Base-by-base conservation (phyloP, 768 basidiomycete species). In the Rhizopogon rudus region DNA sequence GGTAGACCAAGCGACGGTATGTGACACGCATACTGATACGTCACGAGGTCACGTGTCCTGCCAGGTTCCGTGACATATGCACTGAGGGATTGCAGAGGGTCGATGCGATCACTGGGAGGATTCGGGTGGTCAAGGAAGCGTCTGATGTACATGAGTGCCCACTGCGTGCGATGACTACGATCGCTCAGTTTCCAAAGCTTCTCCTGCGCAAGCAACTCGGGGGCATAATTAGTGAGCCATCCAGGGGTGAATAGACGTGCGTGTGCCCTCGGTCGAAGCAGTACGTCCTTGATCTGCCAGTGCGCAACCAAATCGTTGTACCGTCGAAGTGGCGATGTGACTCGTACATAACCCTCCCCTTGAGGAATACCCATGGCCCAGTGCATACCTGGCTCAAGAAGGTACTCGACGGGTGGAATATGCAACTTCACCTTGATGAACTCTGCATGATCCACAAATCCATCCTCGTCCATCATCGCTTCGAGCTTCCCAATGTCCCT, bases 281-380 rank as follows among this genome's bases (percentile, higher is more conserved):
- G 70, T 5, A 80, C 81, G 50, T 85, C 75, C 65, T 97, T 95
- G 70, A 99, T 83, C 68, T 98, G 95, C 93, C 94, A 99, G 71
- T 98, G 97, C 9, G 75, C 73, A 12, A 94, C 67, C 54, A 97
- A 67, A 69, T 99, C 97, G 37, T 73, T 70, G 68, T 83, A 97
- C 43, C 97, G 83, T 41, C 97, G 81, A 43, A 99, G 73, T 0
- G 97, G 97, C 5, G 89, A 92, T 8, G 97, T 98, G 8, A 81
- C 83, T 17, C 90, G 82, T 16, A 79, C 71, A 67, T 99, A 99
- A 3, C 95, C 95, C 59, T 88, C 87, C 41, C 82, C 81, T 2
- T 81, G 79, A 3, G 76, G 74, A n/a, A 91, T 67, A 0, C 88
- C 93, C 62, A 98, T 68, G 5, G 68, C 65, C 76, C 75, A 84